Conservation (phyloP, 2,329 filamentous ascomycete genomes). For the Geosmithia flava region DNA sequence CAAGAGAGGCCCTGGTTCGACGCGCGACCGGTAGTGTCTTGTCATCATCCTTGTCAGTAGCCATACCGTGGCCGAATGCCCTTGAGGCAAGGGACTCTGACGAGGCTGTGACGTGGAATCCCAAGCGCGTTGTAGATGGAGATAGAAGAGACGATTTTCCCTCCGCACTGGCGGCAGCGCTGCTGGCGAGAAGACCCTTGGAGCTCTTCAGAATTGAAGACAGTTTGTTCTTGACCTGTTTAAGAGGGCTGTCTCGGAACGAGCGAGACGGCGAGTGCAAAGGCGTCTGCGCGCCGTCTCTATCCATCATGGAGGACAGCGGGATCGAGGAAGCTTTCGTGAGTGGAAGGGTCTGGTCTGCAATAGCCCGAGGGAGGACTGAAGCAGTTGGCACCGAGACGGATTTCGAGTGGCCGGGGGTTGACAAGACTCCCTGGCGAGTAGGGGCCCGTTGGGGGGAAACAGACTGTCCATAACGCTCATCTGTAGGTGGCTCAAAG, state of each 20-base stretch:
- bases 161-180: constrained; percentile 49
- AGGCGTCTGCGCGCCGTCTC: constrained; percentile 30
- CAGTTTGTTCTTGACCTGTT: constrained; percentile 84
- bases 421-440: constrained; percentile 3
- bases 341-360: constrained; percentile 17
- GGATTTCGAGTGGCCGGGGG: constrained; percentile 40
- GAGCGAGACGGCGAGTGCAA: constrained; percentile 43
- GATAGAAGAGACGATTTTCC: constrained; percentile 46
- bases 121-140: constrained; percentile 35
- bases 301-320: constrained; percentile 33
- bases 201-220: constrained; percentile 85
- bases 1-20: constrained; percentile 44
- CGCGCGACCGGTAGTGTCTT: constrained; percentile 25
- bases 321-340: constrained; percentile 52
- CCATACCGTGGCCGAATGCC: constrained; percentile 1
- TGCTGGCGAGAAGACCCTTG: constrained; percentile 75
- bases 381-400: constrained; percentile 46
- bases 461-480: constrained; percentile 4
- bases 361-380: constrained; percentile 4
- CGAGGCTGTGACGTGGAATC: constrained; percentile 29
- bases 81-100: constrained; percentile 30
- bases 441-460: constrained; percentile 4
- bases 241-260: constrained; percentile 65
- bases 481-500: constrained; percentile 4
- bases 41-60: constrained; percentile 5